Conservation (phyloP, 306 rosid species). For the Prunus davidiana region DNA sequence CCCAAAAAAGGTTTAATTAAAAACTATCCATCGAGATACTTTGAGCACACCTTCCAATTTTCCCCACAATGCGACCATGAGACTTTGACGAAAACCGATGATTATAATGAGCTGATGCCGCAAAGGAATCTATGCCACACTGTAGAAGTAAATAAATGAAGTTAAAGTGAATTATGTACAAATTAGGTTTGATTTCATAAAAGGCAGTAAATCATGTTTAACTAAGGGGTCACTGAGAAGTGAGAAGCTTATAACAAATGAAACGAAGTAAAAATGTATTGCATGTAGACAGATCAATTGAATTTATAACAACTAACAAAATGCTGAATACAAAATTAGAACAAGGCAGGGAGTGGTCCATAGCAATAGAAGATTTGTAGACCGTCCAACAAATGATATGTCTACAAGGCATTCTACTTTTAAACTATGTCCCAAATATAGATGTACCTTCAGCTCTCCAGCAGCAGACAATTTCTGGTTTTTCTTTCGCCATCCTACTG, state of each 20-base stretch:
- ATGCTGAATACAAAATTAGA: neutral
- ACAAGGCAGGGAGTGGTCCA: neutral
- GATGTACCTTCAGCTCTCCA: constrained; percentile 83
- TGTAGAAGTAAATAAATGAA: constrained; percentile 43
- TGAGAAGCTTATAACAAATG: neutral
- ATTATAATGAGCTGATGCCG: constrained; percentile 63
- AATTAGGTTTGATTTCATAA: neutral
- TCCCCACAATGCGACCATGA: constrained; percentile 78
- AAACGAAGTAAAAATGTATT: neutral
- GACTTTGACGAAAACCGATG: constrained; percentile 81
- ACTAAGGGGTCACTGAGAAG: neutral
- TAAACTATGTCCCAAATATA: constrained; percentile 5
- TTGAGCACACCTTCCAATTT: constrained; percentile 74
- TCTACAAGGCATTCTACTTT: neutral
- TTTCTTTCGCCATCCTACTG: constrained; percentile 90
- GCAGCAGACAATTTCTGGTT: constrained; percentile 67
- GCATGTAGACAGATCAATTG: neutral
- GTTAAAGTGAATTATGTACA: neutral
- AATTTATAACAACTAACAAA: neutral
- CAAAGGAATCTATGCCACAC: constrained; percentile 77
- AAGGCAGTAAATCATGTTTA: neutral
- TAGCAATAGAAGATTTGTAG: neutral
- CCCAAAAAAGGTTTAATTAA: neutral
- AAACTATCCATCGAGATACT: constrained; percentile 13
- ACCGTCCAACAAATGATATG: neutral